Conservation (phyloP, 352 stramenopile genomes). For the Phytophthora cactorum region DNA sequence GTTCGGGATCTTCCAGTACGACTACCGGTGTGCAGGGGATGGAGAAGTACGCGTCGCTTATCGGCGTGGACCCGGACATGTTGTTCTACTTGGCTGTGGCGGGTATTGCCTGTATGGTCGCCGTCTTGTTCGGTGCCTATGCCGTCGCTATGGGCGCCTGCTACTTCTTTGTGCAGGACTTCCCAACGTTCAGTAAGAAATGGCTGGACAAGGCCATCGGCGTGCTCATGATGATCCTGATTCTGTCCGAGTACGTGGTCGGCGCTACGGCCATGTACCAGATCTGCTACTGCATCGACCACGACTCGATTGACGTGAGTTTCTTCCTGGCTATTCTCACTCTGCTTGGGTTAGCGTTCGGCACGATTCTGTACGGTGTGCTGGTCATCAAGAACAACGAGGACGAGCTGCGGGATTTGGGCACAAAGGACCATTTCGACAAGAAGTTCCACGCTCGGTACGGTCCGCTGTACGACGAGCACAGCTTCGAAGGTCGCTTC, state of each 20-base stretch:
- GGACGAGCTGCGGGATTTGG: constrained; percentile 80
- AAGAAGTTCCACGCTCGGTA: constrained; percentile 85
- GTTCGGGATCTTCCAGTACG: constrained; percentile 31
- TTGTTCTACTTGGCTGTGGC: constrained; percentile 84
- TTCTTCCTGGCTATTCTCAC: constrained; percentile 72
- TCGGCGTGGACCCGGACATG: constrained; percentile 79
- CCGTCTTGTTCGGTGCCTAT: constrained; percentile 57
- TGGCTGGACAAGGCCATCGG: constrained; percentile 84
- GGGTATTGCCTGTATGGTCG: constrained; percentile 57
- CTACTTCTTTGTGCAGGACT: constrained; percentile 63
- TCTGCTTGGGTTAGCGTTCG: constrained; percentile 74
- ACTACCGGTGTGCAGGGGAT: constrained; percentile 63
- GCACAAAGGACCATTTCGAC: constrained; percentile 85
- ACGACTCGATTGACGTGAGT: constrained; percentile 57
- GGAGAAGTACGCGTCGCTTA: constrained; percentile 79
- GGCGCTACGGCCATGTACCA: constrained; percentile 84
- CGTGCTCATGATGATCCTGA: constrained; percentile 84
- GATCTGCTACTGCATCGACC: constrained; percentile 84
- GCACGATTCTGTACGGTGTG: constrained; percentile 82
- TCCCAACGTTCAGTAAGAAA: constrained; percentile 61
- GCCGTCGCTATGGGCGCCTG: constrained; percentile 50
- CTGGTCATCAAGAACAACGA: constrained; percentile 78
- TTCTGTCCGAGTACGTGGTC: constrained; percentile 86
- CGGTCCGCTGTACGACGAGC: constrained; percentile 87
- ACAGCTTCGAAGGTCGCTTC: constrained; percentile 87